phyloP scores from a whole-genome alignment of 2,329 filamentous ascomycete species.

The Trichoderma afroharzianum region DNA sequence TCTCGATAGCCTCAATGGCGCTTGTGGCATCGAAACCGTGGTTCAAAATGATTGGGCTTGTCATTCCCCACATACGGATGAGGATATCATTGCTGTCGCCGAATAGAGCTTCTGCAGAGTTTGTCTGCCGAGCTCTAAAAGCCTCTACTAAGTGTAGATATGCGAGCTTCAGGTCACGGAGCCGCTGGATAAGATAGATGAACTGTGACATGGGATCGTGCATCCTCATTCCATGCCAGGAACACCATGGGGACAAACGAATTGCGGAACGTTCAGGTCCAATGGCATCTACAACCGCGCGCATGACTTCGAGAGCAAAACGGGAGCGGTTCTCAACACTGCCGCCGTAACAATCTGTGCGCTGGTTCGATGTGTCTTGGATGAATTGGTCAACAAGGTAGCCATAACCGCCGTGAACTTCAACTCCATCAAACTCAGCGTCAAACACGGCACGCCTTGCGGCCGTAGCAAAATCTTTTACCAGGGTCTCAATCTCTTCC shows the following conservation, averaged over 20 bases:
- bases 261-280: not conserved
- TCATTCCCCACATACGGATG: not conserved
- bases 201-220: not conserved
- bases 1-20: not conserved
- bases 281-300: not conserved
- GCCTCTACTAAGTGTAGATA: not conserved
- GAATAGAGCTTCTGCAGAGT: not conserved
- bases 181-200: not conserved
- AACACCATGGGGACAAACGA: not conserved
- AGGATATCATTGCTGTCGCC: not conserved
- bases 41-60: not conserved
- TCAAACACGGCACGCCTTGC: not conserved
- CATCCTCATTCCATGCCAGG: not conserved
- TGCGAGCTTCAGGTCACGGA: not conserved
- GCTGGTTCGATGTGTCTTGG: not conserved
- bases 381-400: not conserved
- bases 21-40: not conserved
- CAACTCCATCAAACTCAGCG: not conserved
- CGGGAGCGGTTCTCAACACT: not conserved
- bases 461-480: not conserved
- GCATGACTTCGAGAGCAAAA: not conserved
- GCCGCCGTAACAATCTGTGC: not conserved
- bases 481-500: not conserved
- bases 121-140: not conserved
- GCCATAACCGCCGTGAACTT: not conserved